Base-by-base conservation (phyloP, 2,329 filamentous ascomycete species). In the Colletotrichum sojae region DNA sequence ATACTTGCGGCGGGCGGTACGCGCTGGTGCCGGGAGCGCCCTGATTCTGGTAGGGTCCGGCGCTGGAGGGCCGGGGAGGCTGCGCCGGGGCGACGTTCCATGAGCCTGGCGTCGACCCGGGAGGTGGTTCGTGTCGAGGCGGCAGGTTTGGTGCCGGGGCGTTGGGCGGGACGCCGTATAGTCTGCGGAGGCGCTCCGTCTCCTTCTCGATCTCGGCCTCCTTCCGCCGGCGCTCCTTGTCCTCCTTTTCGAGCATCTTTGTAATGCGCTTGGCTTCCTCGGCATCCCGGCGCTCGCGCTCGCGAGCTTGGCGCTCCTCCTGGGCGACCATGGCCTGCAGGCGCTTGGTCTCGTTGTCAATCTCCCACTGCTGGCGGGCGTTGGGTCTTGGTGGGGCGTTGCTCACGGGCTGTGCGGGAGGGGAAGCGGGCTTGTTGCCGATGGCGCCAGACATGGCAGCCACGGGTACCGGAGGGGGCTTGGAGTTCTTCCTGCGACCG, bases 341-440 rank as follows among this genome's bases (percentile, higher is more conserved):
- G 0, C 94, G 87, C 73, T 91, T 91, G 0, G 94, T 97, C 79
- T 98, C 95, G 51, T 89, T 89, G 43, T 97, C 90, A 12, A 94
- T 85, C 53, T 84, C 83, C 76, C 43, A 77, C 78, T 46, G 76
- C 70, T 16, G 75, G 64, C 22, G 80, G 78, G 51, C 80, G 75
- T 73, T 73, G 76, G 72, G 64, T 73, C 69, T 63, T 54, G 76
- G 70, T 55, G 71, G 5, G 73, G 74, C 43, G 70, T 75, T 80
- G 79, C 60, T 63, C 73, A 58, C 63, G 58, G 62, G 43, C 71
- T 73, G 43, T 59, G 68, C 22, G 39, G 73, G 31, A 40, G 71
- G 40, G 43, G 70, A 51, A 73, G 74, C 20, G 58, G 73, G 73
- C 16, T 76, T 74, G n/a, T 69, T 56, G 58, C 73, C 79, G 3